Evolutionary conservation across 2,329 filamentous ascomycete genomes (phyloP).

Genomic region (Claviceps monticola): DNA sequence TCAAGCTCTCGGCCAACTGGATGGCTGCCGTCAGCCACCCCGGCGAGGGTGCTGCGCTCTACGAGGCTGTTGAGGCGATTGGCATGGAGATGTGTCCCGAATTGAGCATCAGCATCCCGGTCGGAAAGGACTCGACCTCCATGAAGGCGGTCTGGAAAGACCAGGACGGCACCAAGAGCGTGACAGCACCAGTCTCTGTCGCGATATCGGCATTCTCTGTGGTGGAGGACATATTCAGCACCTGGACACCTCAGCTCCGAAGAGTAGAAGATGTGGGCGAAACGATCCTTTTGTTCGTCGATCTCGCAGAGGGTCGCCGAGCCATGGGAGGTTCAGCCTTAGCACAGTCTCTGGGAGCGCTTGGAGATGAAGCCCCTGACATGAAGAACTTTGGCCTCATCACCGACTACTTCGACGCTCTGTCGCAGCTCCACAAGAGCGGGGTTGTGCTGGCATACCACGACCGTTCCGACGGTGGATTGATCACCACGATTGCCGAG

Average conservation of each 20-base stretch:
- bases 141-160: conserved; percentile 98
- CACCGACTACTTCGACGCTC: conserved; percentile 82
- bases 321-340: conserved; percentile 82
- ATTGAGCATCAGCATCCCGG: conserved; percentile 85
- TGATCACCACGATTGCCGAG: conserved; percentile 81
- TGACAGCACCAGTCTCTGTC: conserved; percentile 82
- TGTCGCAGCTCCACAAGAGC: conserved; percentile 48
- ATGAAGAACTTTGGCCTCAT: conserved; percentile 69
- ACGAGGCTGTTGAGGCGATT: conserved; percentile 86
- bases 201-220: conserved; percentile 84
- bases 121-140: conserved; percentile 95
- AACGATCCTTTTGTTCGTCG: conserved; percentile 78
- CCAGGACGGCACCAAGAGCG: conserved; percentile 56
- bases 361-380: conserved; percentile 77
- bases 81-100: conserved; percentile 84
- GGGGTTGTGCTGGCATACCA: conserved; percentile 77
- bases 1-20: conserved; percentile 94
- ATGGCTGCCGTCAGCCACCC: conserved; percentile 94
- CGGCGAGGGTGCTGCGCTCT: conserved; percentile 82
- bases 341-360: conserved; percentile 75
- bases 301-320: conserved; percentile 68
- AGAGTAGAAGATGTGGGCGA: conserved; percentile 79
- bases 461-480: conserved; percentile 82
- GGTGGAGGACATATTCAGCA: conserved; percentile 68
- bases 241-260: conserved; percentile 85